Percentiles rank a stretch among this genome's conserved stretches.
phyloP scores from a whole-genome alignment of 1,284 basidiomycete genomes.

The Sanghuangporus sanghuang region DNA sequence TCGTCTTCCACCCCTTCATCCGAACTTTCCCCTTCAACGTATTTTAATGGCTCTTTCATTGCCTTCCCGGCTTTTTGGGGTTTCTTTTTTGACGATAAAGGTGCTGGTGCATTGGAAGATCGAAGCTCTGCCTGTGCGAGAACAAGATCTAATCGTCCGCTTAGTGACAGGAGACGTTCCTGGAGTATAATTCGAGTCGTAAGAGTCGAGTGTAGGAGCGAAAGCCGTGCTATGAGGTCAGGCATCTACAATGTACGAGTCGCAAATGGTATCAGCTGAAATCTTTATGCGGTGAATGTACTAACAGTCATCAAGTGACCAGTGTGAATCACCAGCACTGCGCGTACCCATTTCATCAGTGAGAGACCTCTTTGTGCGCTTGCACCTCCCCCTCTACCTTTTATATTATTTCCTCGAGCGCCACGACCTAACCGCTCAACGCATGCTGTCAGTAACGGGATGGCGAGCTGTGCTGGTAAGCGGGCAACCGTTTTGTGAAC shows the following conservation, averaged over 20 bases:
- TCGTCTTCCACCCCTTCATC: conserved; percentile 46
- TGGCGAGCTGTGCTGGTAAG: conserved; percentile 85
- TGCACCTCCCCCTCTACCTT: conserved; percentile 77
- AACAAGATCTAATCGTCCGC: conserved; percentile 89
- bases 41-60: conserved; percentile 43
- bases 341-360: conserved; percentile 86
- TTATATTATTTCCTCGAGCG: conserved; percentile 62
- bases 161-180: conserved; percentile 80
- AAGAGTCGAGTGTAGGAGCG: conserved; percentile 81
- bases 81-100: conserved; percentile 39
- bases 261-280: conserved; percentile 17
- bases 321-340: conserved; percentile 83
- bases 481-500: conserved; percentile 88
- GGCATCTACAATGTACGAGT: conserved; percentile 57
- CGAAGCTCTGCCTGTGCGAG: conserved; percentile 90
- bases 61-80: conserved; percentile 26
- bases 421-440: conserved; percentile 87
- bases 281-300: conserved; percentile 17
- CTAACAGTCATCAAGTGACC: conserved; percentile 92
- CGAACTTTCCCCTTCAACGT: conserved; percentile 43
- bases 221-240: conserved; percentile 77
- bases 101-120: conserved; percentile 55
- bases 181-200: conserved; percentile 78
- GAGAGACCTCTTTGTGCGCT: conserved; percentile 83
- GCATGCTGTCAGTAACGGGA: conserved; percentile 85